These are phyloP conservation scores for Pulveroboletus sp. DNA, from an alignment of 768 basidiomycete genomes.

Conservation along the genomic window DNA sequence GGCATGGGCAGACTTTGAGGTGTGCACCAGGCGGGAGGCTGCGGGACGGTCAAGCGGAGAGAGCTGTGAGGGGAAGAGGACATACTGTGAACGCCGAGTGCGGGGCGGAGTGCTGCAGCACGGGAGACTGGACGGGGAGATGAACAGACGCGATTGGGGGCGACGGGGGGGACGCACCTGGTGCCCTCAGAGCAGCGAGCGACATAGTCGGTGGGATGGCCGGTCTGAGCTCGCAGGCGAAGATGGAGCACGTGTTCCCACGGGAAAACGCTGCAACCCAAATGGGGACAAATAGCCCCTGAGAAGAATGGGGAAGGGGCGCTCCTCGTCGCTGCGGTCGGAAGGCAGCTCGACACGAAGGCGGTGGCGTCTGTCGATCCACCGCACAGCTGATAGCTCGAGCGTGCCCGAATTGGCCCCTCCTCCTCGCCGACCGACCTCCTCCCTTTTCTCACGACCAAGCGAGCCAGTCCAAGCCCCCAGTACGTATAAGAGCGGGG, in stretches of 20 bases:
- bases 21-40: conserved; percentile 56
- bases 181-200: conserved; percentile 35
- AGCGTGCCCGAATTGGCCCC: not conserved
- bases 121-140: conserved; percentile 16
- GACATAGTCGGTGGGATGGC: conserved; percentile 33
- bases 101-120: conserved; percentile 43
- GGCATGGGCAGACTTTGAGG: conserved; percentile 42
- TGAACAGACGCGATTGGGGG: conserved; percentile 29
- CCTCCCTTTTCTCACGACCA: conserved; percentile 27
- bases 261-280: not conserved
- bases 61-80: not conserved
- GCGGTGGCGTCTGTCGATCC: not conserved
- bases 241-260: conserved; percentile 1
- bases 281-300: conserved; percentile 7
- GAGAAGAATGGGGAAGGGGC: not conserved
- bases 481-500: conserved; percentile 26
- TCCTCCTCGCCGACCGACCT: not conserved
- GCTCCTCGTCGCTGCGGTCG: too few relatives aligned
- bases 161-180: conserved; percentile 31
- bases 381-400: not conserved
- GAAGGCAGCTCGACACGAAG: too few relatives aligned
- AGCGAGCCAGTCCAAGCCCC: conserved; percentile 9
- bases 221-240: not conserved
- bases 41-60: conserved; percentile 9
- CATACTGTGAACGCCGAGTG: conserved; percentile 41